phyloP scores from a whole-genome alignment of 106 monocot species.

The Ottelia alismoides region DNA sequence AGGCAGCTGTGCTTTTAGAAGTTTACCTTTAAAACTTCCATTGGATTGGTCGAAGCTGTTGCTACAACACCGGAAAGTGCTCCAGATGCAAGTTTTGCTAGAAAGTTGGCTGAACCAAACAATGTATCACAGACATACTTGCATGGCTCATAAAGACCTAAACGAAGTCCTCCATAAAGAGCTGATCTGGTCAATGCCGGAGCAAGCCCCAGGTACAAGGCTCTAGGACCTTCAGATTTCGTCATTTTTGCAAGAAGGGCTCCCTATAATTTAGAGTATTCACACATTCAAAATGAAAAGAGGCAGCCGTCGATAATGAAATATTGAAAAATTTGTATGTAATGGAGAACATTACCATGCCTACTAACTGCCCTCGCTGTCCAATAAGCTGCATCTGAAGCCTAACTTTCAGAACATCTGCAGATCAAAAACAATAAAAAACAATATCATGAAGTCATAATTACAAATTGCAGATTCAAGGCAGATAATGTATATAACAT shows the following conservation, averaged over 20 bases:
- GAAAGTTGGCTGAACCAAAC: conserved; percentile 73
- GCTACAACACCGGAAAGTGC: conserved; percentile 80
- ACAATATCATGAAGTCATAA: background rate
- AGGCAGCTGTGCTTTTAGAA: background rate
- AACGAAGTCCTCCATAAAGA: conserved; percentile 82
- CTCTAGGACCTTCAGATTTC: conserved; percentile 54
- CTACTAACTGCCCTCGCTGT: conserved; percentile 62
- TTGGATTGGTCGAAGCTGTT: conserved; percentile 82
- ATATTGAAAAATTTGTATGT: background rate
- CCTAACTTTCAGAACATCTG: conserved; percentile 95
- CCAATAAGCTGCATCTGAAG: conserved; percentile 97
- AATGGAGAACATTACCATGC: conserved; percentile 47
- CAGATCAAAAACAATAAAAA: conserved; percentile 2
- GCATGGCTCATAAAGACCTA: conserved; percentile 90
- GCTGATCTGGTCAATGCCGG: conserved; percentile 80
- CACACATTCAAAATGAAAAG: background rate
- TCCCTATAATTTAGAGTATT: conserved; percentile 28
- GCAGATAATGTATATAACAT: background rate
- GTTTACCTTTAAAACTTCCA: conserved; percentile 80
- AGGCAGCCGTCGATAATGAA: background rate
- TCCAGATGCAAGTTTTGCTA: conserved; percentile 82
- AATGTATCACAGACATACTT: conserved; percentile 46
- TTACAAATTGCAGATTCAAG: background rate
- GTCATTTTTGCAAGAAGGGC: conserved; percentile 37
- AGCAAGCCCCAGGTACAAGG: conserved; percentile 65